Base-by-base conservation (phyloP, 495 filamentous ascomycete species). In the Aspergillus kassunensis region DNA sequence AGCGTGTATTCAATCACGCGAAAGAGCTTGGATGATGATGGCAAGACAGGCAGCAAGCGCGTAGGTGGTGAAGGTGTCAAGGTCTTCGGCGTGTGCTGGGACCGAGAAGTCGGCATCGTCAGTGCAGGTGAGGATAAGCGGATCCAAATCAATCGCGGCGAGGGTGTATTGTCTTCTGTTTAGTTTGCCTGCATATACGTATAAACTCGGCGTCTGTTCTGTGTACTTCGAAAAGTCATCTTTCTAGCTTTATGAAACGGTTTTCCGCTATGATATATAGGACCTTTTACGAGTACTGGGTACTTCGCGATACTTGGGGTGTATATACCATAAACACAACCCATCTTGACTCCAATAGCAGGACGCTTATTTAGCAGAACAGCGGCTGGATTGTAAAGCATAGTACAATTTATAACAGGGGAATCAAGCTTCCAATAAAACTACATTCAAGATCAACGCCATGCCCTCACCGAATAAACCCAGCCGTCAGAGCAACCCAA, bases 71-170 rank as follows among this genome's bases (percentile, higher is more conserved):
- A 95, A 35, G 89, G 89, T 31, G 80, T 84, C 41, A 95, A 95
- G 79, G 90, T 98, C 37, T 95, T 97, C 73, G 80, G 83, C 15
- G 89, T 97, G 6, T 81, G 75, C 58, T 98, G 93, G 93, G 89
- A 96, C 71, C 70, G 71, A 57, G 74, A 76, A 16, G 76, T 95
- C 35, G 93, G 93, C 7, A 96, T 98, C 66, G 86, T 97, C 19
- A 95, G 88, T 67, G 91, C 74, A 6, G 89, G 91, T 11, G 91
- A 96, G 79, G 93, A 98, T 67, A 91, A 88, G 73, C 80, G 79
- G 73, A 85, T 97, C 56, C 95, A 97, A 73, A 82, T 97, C 52
- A 95, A 98, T 72, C 74, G 78, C 44, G 85, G 85, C 21, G 70
- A 77, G 49, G 73, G 72, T 35, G 69, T 77, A 27, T 44, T 76